phyloP scores from a whole-genome alignment of 2,329 filamentous ascomycete genomes.

The Fusarium robinianum region DNA sequence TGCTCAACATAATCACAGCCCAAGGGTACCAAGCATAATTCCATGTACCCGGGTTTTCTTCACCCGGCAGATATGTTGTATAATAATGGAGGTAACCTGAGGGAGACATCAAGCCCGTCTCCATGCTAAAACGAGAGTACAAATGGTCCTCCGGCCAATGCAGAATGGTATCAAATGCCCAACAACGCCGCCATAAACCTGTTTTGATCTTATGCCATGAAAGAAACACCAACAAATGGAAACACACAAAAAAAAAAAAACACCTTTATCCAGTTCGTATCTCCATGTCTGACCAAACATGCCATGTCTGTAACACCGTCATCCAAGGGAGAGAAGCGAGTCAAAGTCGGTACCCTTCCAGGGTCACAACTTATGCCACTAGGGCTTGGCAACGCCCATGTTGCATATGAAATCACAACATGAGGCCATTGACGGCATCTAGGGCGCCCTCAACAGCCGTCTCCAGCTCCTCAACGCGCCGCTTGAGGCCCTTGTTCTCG shows the following conservation, averaged over 20 bases:
- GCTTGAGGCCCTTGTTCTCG: constrained; percentile 66
- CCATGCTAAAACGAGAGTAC: constrained; percentile 25
- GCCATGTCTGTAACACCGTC: constrained; percentile 19
- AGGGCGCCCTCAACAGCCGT: constrained; percentile 63
- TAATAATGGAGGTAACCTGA: constrained; percentile 15
- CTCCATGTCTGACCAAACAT: constrained; percentile 9
- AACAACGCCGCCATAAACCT: constrained; percentile 29
- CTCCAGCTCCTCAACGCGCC: constrained; percentile 62
- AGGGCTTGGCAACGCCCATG: constrained; percentile 5
- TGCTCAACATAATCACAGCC: too few relatives aligned
- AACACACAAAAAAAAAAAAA: constrained; percentile 25
- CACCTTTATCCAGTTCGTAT: constrained; percentile 1
- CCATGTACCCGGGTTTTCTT: constrained; percentile 9
- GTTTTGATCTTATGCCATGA: constrained; percentile 11
- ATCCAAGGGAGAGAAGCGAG: too few relatives aligned
- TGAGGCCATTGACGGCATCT: constrained; percentile 61
- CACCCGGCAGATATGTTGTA: constrained; percentile 17
- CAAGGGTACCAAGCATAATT: too few relatives aligned
- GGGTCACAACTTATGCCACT: constrained; percentile 15
- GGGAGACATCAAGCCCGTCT: constrained; percentile 20
- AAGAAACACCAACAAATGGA: constrained; percentile 16
- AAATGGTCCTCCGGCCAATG: constrained; percentile 24
- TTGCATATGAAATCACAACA: constrained; percentile 40
- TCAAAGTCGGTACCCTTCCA: constrained; percentile 15
- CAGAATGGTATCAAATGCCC: constrained; percentile 38